Conservation (phyloP, 202 grass and related monocot species). For the Hordeum pubiflorum region DNA sequence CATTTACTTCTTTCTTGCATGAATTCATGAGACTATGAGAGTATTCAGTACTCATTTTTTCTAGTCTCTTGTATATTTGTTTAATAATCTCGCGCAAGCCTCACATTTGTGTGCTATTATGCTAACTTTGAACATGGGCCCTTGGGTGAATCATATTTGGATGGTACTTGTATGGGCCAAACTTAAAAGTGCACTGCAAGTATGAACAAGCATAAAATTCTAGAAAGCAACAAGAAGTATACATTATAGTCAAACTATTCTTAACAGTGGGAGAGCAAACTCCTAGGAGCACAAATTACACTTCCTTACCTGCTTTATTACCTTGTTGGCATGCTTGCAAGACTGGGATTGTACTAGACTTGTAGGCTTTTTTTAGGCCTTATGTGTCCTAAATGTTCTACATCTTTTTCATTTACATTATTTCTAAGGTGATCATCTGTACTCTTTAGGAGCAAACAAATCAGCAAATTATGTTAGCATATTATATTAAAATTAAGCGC, state of each 20-base stretch:
- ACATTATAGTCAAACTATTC: background rate
- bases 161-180: background rate
- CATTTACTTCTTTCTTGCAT: slow-evolving; percentile 10
- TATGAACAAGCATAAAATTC: background rate
- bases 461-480: background rate
- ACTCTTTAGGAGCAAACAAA: background rate
- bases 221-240: background rate
- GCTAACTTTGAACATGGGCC: background rate
- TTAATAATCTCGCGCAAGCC: background rate
- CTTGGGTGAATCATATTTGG: background rate
- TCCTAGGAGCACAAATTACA: background rate
- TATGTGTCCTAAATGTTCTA: background rate
- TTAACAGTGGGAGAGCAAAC: background rate
- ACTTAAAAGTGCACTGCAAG: background rate
- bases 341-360: too few species aligned
- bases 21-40: background rate
- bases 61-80: background rate
- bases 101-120: background rate
- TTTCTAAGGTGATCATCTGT: background rate
- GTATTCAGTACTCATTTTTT: background rate
- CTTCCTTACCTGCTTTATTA: background rate
- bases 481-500: background rate
- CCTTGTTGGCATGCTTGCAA: background rate
- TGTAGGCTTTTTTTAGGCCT: background rate
- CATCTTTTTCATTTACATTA: background rate